A percentile compares a stretch with the other conserved stretches of the same genome.
These are phyloP conservation scores for Spergularia marina DNA, from an alignment of 148 eudicot genomes.

Conservation along the genomic window DNA sequence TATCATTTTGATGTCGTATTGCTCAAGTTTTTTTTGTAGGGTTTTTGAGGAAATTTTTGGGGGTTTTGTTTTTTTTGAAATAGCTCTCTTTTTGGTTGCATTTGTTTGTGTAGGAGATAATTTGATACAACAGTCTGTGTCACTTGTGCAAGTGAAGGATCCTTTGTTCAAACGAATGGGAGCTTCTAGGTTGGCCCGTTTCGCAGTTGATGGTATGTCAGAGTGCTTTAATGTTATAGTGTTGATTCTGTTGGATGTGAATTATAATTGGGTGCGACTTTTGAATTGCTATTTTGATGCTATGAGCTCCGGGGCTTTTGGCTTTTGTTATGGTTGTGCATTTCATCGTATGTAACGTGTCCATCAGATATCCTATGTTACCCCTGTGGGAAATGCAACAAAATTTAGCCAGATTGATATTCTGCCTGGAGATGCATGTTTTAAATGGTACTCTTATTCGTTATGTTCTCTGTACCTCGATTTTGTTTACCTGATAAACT, in stretches of 20 bases:
- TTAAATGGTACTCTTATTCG: too few relatives aligned
- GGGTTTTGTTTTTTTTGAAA: background rate
- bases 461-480: background rate
- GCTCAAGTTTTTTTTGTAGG: background rate
- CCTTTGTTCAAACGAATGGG: slow-evolving; percentile 95
- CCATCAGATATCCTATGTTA: background rate
- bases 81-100: slow-evolving; percentile 8
- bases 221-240: background rate
- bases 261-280: background rate
- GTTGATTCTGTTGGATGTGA: background rate
- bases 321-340: background rate
- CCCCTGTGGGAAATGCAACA: background rate
- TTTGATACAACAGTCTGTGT: slow-evolving; percentile 79
- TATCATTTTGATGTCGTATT: slow-evolving; percentile 4
- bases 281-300: background rate
- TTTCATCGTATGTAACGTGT: background rate
- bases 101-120: slow-evolving; percentile 62
- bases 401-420: background rate
- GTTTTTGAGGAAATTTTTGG: background rate
- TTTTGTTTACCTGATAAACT: background rate
- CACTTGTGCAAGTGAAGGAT: slow-evolving; percentile 89
- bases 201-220: slow-evolving; percentile 74
- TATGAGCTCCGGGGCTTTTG: background rate
- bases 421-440: background rate
- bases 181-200: slow-evolving; percentile 90